Base-by-base conservation (phyloP, 331 rosid genomes). In the Stylosanthes scabra region DNA sequence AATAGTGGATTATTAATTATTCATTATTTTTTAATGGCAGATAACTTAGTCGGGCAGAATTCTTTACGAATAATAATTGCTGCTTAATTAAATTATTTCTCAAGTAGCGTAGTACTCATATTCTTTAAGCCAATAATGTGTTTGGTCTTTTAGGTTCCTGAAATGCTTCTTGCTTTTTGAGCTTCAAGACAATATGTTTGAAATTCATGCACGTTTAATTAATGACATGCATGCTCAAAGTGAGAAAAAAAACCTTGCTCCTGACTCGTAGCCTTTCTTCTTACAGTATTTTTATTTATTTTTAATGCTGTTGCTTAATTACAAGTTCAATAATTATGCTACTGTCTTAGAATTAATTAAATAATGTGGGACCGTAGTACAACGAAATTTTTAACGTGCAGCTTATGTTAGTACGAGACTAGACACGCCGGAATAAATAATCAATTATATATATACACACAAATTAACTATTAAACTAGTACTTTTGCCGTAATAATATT, bases 181-280 rank as follows among this genome's bases (percentile, higher is more conserved):
- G 60, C 60, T 67, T 67, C 13, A 4, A 6, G 11, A 31, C 72
- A 57, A 6, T 34, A 9, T 9, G 3, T 12, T n/a, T n/a, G 55
- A 9, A 16, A 39, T 41, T 47, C 5, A 44, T 20, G 37, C 63
- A 59, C 68, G 80, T 59, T 75, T 4, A 58, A 58, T 47, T 67
- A 75, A 65, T 44, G 58, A 55, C 7, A 41, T 42, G 16, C 10
- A 63, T 63, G 16, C 29, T 63, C 55, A 46, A 20, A 20, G 25
- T 1, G 25, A 20, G 25, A 45, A 65, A 6, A 25, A n/a, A 45
- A 6, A 25, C 7, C 16, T 45, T 8, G 50, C 67, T 29, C 11
- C 4, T 39, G 39, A 51, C 25, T 51, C n/a, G 54, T 13, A 13
- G 54, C 7, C 27, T 13, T 14, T 51, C 6, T 51, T 51, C 0